A percentile compares a stretch with the other conserved stretches of the same genome.
Conservation (phyloP, 305 asterid genomes). For the Plantago coronopus region DNA sequence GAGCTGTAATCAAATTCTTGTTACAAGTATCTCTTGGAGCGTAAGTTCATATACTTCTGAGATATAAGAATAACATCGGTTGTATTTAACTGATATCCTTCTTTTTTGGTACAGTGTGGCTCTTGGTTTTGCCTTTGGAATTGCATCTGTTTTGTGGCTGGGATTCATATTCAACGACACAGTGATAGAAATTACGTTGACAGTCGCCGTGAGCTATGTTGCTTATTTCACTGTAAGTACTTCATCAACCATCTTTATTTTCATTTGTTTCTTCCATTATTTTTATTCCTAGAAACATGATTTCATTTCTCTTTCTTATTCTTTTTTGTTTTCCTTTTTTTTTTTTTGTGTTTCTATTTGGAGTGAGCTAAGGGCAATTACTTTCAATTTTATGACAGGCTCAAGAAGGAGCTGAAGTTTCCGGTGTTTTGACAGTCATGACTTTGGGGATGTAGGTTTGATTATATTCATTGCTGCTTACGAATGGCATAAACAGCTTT, state of each 20-base stretch:
- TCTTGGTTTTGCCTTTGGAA: constrained; percentile 83
- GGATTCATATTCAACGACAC: constrained; percentile 98
- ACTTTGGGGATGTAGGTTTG: constrained; percentile 86
- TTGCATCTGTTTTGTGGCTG: constrained; percentile 86
- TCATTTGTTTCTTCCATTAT: constrained; percentile 15
- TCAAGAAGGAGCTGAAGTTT: constrained; percentile 69
- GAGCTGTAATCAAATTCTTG: constrained; percentile 58
- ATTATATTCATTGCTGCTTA: constrained; percentile 25
- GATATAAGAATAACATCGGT: constrained; percentile 18
- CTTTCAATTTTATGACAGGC: constrained; percentile 53
- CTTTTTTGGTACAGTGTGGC: constrained; percentile 57
- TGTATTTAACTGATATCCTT: constrained; percentile 28
- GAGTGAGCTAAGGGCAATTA: constrained; percentile 29
- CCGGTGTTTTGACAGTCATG: constrained; percentile 98
- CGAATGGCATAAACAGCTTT: constrained; percentile 25
- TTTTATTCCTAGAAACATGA: constrained; percentile 5
- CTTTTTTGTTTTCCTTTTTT: constrained; percentile 7
- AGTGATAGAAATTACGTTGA: constrained; percentile 81
- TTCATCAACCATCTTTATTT: constrained; percentile 20
- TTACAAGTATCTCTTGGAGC: constrained; percentile 88
- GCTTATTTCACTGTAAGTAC: constrained; percentile 84
- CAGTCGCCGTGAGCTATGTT: constrained; percentile 93
- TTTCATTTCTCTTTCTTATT: too few relatives aligned
- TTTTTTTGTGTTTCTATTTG: constrained; percentile 9
- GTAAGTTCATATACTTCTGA: constrained; percentile 48